These are phyloP conservation scores for Pedinophyceae sp. DNA, from an alignment of 139 green algal species.

Conservation along the genomic window DNA sequence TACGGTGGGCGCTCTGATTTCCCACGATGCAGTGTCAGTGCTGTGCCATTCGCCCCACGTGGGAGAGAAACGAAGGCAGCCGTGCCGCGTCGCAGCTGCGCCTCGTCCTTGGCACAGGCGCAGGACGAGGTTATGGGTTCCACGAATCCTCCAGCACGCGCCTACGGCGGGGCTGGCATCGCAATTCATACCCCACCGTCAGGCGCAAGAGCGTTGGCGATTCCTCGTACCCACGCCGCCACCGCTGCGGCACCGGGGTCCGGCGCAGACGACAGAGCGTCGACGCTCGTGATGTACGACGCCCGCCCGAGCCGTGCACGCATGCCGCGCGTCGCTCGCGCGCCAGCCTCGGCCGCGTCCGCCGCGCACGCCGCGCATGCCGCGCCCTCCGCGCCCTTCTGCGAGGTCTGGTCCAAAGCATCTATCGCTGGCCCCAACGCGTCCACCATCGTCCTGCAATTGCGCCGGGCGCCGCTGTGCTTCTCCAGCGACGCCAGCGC, in stretches of 20 bases:
- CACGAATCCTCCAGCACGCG: too few relatives aligned
- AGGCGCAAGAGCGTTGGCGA: conserved; percentile 20
- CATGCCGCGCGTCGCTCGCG: conserved; percentile 41
- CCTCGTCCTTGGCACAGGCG: too few relatives aligned
- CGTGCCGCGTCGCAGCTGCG: too few relatives aligned
- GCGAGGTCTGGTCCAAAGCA: not conserved
- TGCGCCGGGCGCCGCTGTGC: not conserved
- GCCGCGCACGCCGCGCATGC: conserved; percentile 16
- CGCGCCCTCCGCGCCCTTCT: not conserved
- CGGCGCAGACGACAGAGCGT: conserved; percentile 13
- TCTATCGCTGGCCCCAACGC: not conserved
- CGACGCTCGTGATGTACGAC: conserved; percentile 40
- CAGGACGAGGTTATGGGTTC: too few relatives aligned
- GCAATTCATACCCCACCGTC: too few relatives aligned
- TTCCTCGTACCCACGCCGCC: conserved; percentile 32
- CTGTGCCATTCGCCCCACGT: too few relatives aligned
- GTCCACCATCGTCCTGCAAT: not conserved
- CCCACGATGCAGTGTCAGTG: too few relatives aligned
- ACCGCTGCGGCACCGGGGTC: conserved; percentile 54
- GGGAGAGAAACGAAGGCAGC: too few relatives aligned
- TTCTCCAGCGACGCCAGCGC: not conserved
- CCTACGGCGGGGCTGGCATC: too few relatives aligned
- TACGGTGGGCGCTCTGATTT: too few relatives aligned
- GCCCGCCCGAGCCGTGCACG: conserved; percentile 32
- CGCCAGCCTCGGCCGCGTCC: conserved; percentile 32